A percentile compares a stretch with the other conserved stretches of the same genome.
Evolutionary conservation across 257 asterid genomes (phyloP).

Genomic region (Echites panduratus): DNA sequence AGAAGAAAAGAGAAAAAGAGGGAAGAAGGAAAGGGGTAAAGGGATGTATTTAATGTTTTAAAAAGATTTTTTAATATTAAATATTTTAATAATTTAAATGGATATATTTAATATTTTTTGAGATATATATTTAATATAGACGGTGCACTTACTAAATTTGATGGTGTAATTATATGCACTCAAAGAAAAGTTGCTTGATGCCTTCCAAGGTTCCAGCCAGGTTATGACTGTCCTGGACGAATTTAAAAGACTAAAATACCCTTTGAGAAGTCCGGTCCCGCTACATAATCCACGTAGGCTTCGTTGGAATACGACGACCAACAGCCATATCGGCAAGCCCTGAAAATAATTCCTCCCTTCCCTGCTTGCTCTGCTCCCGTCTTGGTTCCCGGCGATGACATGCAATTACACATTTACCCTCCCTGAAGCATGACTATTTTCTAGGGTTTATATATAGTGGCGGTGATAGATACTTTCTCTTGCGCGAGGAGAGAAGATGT

Average conservation of each 20-base stretch:
- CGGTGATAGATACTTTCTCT: background rate
- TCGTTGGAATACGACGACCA: background rate
- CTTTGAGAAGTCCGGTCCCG: background rate
- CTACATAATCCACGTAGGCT: background rate
- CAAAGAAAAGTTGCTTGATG: too few species aligned
- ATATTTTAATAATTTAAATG: too few species aligned
- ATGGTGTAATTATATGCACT: too few species aligned
- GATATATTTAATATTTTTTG: too few species aligned
- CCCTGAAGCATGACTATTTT: background rate
- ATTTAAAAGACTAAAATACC: background rate
- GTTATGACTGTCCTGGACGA: background rate
- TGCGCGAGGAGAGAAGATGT: constrained; percentile 21
- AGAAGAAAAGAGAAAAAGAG: too few species aligned
- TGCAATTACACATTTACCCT: constrained; percentile 7
- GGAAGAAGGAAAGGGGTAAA: too few species aligned
- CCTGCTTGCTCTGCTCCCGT: background rate
- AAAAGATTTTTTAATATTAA: too few species aligned
- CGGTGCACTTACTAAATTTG: too few species aligned
- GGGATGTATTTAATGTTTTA: too few species aligned
- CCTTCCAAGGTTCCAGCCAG: background rate
- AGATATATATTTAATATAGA: too few species aligned
- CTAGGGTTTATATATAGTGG: background rate
- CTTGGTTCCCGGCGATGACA: constrained; percentile 3
- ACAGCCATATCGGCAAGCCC: background rate
- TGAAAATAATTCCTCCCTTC: background rate